Evolutionary conservation across 345 rosid genomes (phyloP).

Genomic region (Aquilaria malaccensis): DNA sequence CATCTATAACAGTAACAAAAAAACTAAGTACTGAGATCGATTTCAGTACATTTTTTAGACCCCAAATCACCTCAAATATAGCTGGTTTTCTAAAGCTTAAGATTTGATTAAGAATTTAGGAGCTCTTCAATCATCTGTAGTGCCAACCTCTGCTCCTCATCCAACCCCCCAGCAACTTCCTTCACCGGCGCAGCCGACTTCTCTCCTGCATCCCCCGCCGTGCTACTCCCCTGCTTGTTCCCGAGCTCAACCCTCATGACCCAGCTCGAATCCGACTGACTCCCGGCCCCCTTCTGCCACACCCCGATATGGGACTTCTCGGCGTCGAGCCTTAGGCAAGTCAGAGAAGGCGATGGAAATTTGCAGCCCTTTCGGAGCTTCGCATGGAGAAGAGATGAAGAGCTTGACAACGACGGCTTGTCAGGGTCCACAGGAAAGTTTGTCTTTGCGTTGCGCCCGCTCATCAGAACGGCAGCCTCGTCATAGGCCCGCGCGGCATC

Average conservation of each 20-base stretch:
- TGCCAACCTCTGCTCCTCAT: constrained; percentile 65
- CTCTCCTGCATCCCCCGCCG: constrained; percentile 1
- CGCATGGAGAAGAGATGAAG: constrained; percentile 48
- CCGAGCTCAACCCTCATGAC: constrained; percentile 74
- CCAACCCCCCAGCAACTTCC: constrained; percentile 27
- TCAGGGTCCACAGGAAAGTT: constrained; percentile 39
- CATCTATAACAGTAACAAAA: no score
- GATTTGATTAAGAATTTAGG: constrained; percentile 29
- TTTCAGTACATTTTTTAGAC: no score
- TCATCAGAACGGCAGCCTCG: constrained; percentile 63
- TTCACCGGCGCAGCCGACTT: constrained; percentile 9
- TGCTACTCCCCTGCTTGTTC: constrained; percentile 29
- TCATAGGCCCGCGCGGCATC: constrained; percentile 75
- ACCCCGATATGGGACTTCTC: constrained; percentile 70
- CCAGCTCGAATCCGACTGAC: constrained; percentile 55
- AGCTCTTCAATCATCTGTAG: constrained; percentile 96
- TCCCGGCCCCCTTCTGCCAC: constrained; percentile 77
- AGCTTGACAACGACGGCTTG: constrained; percentile 14
- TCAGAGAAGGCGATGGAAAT: constrained; percentile 60
- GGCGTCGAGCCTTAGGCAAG: constrained; percentile 72
- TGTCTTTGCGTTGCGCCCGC: constrained; percentile 71
- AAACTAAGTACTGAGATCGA: no score
- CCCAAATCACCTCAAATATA: neutral
- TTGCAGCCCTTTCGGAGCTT: constrained; percentile 62
- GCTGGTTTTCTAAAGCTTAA: neutral